Base-by-base conservation (phyloP, 2,329 filamentous ascomycete genomes). In the Emmonsiellopsis sp. region DNA sequence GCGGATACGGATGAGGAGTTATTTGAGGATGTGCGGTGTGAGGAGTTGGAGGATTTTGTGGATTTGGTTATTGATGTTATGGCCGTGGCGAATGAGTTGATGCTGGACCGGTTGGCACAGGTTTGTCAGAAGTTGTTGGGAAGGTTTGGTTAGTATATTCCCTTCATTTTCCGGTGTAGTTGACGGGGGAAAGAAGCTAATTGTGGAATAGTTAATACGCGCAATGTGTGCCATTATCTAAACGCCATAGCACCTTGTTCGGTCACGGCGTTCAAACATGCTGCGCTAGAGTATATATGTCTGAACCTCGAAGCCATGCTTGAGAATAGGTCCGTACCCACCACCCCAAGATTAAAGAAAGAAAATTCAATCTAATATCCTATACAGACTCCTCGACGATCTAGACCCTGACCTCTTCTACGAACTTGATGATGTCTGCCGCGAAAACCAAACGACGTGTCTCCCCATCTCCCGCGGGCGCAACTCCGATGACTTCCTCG, bases 31-130 rank as follows among this genome's bases (percentile, higher is more conserved):
- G 79, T 93, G 5, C 79, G 86, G 13, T 79, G 81, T 37, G 74
- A 81, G 13, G 84, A 85, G 56, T 71, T 95, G 5, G 90, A 96
- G 59, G 86, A 90, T 45, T 90, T 95, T 57, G 82, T 91, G 4
- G 90, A 97, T 61, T 75, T 93, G n/a, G 79, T 96, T 7, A 80
- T 97, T 71, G 90, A 95, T 61, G 87, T 97, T 44, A 85, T 97
- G 79, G 83, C 83, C 53, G 85, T 88, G 51, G 89, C 91, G 10
- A 93, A 98, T 65, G 92, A 98, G 68, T 74, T 98, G 54, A 96
- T 98, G 91, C 79, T 98, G 46, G 90, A 96, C 65, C 81, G 91
- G 6, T 74, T 98, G 5, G 89, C 88, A 5, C 88, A 95, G 66
- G 83, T 94, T 32, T 97, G 93, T 67, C 93, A 98, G 66, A 83